These are phyloP conservation scores for Tetradesmus lagerheimii DNA, from an alignment of 139 green algal species.

Conservation along the genomic window DNA sequence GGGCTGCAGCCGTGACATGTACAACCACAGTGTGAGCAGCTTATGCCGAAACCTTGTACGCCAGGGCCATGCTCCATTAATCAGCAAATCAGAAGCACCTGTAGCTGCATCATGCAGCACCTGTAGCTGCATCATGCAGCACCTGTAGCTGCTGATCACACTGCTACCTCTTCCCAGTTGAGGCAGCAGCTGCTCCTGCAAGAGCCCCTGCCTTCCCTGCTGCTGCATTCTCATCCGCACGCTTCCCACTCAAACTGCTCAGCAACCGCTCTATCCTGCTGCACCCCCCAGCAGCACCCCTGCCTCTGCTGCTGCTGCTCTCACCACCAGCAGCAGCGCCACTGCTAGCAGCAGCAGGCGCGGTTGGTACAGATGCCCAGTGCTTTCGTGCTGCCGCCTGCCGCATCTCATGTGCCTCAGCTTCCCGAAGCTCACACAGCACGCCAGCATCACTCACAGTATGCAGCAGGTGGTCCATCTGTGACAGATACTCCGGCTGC, in stretches of 20 bases:
- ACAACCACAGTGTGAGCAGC: too few species aligned
- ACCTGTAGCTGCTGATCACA: too few species aligned
- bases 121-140: too few species aligned
- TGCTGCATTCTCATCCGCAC: not conserved
- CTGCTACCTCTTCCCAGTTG: not conserved
- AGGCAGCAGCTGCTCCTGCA: not conserved
- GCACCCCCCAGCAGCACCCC: not conserved
- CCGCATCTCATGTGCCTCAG: constrained; percentile 22
- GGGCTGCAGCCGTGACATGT: too few species aligned
- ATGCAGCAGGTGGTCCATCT: constrained; percentile 22
- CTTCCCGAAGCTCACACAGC: not conserved
- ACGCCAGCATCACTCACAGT: constrained; percentile 1
- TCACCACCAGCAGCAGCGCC: not conserved
- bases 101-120: too few species aligned
- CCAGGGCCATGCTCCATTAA: too few species aligned
- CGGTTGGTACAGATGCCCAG: not conserved
- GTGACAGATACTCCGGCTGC: not conserved
- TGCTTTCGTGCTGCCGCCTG: constrained; percentile 20
- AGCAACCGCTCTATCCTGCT: not conserved
- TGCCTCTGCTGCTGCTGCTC: not conserved
- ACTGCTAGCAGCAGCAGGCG: not conserved
- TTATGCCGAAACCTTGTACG: too few species aligned
- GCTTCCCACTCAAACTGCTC: not conserved
- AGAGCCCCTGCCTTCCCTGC: not conserved
- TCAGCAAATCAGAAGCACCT: too few species aligned